phyloP scores from a whole-genome alignment of 345 rosid species.

The Tarenaya hassleriana region DNA sequence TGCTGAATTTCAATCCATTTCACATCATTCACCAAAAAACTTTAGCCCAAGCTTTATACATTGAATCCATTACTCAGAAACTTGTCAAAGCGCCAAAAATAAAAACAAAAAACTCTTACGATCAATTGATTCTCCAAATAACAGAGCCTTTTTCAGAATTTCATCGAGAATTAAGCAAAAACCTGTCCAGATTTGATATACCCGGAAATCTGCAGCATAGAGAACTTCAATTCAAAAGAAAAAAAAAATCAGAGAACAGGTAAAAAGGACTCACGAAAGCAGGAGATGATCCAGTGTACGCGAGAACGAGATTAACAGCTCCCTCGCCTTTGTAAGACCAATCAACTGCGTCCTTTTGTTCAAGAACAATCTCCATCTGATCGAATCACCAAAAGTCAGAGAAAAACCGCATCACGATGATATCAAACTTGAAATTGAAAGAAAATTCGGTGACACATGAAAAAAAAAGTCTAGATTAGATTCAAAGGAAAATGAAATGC shows the following conservation, averaged over 20 bases:
- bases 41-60: background rate
- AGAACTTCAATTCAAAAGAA: background rate
- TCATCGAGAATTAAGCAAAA: background rate
- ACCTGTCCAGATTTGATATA: background rate
- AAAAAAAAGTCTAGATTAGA: too few species aligned
- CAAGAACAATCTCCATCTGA: slow-evolving; percentile 52
- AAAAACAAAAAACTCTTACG: background rate
- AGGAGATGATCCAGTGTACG: slow-evolving; percentile 75
- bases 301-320: slow-evolving; percentile 85
- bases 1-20: too few species aligned
- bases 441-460: too few species aligned
- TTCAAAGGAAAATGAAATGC: too few species aligned
- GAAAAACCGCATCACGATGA: too few species aligned
- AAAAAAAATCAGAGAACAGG: background rate
- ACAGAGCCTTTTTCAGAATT: background rate
- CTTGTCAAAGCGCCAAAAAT: background rate
- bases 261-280: slow-evolving; percentile 39
- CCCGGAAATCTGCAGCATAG: background rate
- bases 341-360: slow-evolving; percentile 56
- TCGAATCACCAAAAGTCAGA: slow-evolving; percentile 8
- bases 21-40: background rate
- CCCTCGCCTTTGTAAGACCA: slow-evolving; percentile 96
- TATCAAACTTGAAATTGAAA: too few species aligned
- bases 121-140: background rate
- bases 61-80: too few species aligned